Evolutionary conservation across 1,284 basidiomycete genomes (phyloP), one percentile per base, ranked within the genome.

Genomic region (Marasmius sp.): DNA sequence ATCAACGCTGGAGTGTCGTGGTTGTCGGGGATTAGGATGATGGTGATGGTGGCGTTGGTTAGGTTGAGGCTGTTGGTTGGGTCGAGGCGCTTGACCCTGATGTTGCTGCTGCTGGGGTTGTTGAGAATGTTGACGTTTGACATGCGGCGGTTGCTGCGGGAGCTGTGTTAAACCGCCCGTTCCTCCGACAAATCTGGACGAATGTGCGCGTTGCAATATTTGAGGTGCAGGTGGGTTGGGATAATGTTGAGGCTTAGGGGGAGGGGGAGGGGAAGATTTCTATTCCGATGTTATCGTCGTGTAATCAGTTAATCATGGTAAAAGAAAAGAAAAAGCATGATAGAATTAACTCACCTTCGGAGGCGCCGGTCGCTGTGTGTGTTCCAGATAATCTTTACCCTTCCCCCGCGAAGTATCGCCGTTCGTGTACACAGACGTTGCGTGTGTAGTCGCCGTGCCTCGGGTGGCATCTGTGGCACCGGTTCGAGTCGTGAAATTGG

Each of bases 181-280:
- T 61, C 65, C 6, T 57, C 60, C 52, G 64, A 67, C 18, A 63
- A 54, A 12, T 64, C 60, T 37, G 45, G 62, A 57, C 34, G 39
- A 56, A 39, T 69, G 62, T 76, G 75, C 64, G 77, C 76, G 51
- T 67, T 71, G 65, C 66, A 67, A 64, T 50, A 61, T 27, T 20
- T 61, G 56, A 11, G 59, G 62, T 52, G 60, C 56, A 9, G 62
- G 60, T 34, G 52, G 59, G 47, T 64, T 58, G 11, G 52, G 52
- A 54, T 54, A 54, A 54, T 54, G 52, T 38, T 37, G 52, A 38
- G 52, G 52, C n/a, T 34, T 34, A n/a, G 10, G 1, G 10, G 36
- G 18, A 18, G 20, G 5, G 16, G 12, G 16, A 10, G 33, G 52
- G 7, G 36, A 36, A 33, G 36, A 18, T 34, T 14, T 18, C 45